These are phyloP conservation scores for Pseudozyma hubeiensis DNA, from an alignment of 1,284 basidiomycete species.

Conservation along the genomic window DNA sequence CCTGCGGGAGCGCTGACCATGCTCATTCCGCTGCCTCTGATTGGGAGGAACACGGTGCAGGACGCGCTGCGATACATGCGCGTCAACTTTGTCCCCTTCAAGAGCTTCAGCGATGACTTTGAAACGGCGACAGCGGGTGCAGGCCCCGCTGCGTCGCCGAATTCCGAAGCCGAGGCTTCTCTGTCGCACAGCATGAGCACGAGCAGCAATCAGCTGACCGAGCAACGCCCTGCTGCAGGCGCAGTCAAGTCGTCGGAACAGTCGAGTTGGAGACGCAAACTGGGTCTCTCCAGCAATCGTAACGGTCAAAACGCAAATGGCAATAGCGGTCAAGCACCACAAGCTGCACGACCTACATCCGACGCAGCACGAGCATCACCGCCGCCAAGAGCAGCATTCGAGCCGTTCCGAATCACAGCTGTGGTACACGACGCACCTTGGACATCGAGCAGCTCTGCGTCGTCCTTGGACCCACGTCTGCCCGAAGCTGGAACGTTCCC, in stretches of 20 bases:
- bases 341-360: background rate
- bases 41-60: constrained; percentile 15
- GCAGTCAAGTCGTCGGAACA: constrained; percentile 18
- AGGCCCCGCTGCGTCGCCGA: constrained; percentile 10
- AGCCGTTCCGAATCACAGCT: constrained; percentile 49
- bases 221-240: background rate
- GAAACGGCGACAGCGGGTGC: constrained; percentile 2
- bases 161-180: background rate
- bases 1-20: constrained; percentile 54
- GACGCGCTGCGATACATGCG: constrained; percentile 48
- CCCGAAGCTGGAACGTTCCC: constrained; percentile 51
- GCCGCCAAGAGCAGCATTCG: background rate
- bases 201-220: constrained; percentile 17
- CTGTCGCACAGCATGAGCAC: constrained; percentile 28
- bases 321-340: background rate
- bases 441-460: constrained; percentile 6
- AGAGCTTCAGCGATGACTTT: constrained; percentile 7
- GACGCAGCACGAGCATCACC: constrained; percentile 12
- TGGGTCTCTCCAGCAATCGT: constrained; percentile 23
- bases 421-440: constrained; percentile 47
- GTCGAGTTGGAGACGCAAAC: constrained; percentile 43
- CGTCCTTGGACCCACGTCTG: constrained; percentile 27
- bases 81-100: constrained; percentile 54
- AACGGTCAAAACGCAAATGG: background rate
- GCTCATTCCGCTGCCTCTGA: constrained; percentile 57